Base-by-base conservation (phyloP, 1,284 basidiomycete species). In the Ceraceosorus bombacis region DNA sequence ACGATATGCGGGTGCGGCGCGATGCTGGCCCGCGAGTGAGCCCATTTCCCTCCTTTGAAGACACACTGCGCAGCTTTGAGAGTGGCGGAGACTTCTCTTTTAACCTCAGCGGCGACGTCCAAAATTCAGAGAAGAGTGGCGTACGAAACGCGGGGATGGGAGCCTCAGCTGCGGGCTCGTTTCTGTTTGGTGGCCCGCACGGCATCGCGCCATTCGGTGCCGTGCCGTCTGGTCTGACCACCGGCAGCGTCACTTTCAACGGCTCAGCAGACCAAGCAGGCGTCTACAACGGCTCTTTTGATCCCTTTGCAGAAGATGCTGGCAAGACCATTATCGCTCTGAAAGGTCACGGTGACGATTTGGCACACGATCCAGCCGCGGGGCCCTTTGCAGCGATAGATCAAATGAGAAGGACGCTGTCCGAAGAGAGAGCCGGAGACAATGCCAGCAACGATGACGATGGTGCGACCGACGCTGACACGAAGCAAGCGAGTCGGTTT, bases 1-100 rank as follows among this genome's bases (percentile, higher is more conserved):
- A 91, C 63, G 90, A 92, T 70, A 83, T 92, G 58, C 85, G 85
- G 71, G 84, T 84, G 51, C 82, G 90, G 49, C 82, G 89, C 51
- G 87, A 89, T 69, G 82, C 83, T 7, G 65, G 69, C 56, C 71
- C 71, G 38, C 39, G 15, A 12, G 36, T 38, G 27, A 67, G 62
- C 48, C 67, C 70, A 5, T 77, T 77, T 59, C 67, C 74, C 41
- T 69, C 72, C 59, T 70, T 73, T 43, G 73, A 76, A 60, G 69
- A 72, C 57, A 68, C 72, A 40, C 62, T 77, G 2, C 61, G 70
- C 17, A 64, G 64, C 41, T 71, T 74, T 60, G 57, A 63, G 49
- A 68, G 74, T 40, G 73, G 74, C 54, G 56, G 51, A n/a, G 73
- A 74, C 41, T 77, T 77, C 59, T 63, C 66, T 51, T 76, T 77